phyloP scores from a whole-genome alignment of 164 flowering plant genomes.

The Macadamia integrifolia region DNA sequence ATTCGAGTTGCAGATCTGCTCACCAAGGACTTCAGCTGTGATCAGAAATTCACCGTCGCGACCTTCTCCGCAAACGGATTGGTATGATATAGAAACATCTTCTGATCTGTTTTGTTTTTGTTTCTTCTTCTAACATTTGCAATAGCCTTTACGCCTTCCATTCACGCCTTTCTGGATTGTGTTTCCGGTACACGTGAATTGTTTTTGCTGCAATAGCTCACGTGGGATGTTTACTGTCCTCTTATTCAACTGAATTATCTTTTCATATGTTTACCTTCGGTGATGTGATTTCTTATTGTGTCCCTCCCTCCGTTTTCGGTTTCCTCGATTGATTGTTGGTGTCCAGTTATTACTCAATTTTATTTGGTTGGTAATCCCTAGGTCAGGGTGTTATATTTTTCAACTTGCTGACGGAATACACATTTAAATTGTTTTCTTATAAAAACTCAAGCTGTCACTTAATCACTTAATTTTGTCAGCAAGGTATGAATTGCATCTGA shows the following conservation, averaged over 20 bases:
- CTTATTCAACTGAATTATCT: background rate
- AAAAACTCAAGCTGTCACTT: too few species aligned
- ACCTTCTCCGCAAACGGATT: conserved; percentile 23
- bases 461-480: too few species aligned
- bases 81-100: conserved; percentile 7
- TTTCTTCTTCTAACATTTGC: background rate
- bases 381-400: too few species aligned
- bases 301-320: too few species aligned
- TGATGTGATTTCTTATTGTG: background rate
- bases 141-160: background rate
- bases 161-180: background rate
- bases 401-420: too few species aligned
- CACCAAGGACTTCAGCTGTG: conserved; percentile 29
- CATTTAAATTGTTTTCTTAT: too few species aligned
- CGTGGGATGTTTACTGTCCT: background rate
- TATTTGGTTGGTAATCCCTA: too few species aligned
- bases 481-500: too few species aligned
- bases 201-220: background rate
- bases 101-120: background rate
- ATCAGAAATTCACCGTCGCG: conserved; percentile 29
- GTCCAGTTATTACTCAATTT: too few species aligned
- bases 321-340: too few species aligned
- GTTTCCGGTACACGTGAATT: background rate
- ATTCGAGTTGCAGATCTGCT: conserved; percentile 25
- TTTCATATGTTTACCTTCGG: background rate